Evolutionary conservation across 139 green algal species (phyloP).

Genomic region (Micractinium conductrix): DNA sequence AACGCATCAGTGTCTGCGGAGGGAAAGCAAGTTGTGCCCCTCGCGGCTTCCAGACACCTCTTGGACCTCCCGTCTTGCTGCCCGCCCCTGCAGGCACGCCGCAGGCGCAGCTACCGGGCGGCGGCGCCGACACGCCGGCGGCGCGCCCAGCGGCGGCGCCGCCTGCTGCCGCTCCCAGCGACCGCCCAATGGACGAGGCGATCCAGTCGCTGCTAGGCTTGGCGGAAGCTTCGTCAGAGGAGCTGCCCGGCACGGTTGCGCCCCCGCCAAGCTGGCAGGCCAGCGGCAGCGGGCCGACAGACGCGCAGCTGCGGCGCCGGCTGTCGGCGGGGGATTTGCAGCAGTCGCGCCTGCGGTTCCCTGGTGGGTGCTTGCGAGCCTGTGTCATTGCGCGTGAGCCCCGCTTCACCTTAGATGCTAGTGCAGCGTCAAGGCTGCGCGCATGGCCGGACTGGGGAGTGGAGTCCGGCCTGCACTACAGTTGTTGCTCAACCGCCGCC

Average conservation of each 20-base stretch:
- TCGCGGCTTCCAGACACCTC: too few relatives aligned
- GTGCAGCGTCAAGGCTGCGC: neutral
- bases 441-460: too few relatives aligned
- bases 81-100: too few relatives aligned
- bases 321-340: neutral
- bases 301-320: neutral
- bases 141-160: too few relatives aligned
- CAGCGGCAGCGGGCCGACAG: neutral
- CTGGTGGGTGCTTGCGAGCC: neutral
- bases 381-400: neutral
- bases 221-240: neutral
- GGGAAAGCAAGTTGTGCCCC: too few relatives aligned
- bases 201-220: constrained; percentile 19
- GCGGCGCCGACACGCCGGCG: neutral
- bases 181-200: neutral
- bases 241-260: neutral
- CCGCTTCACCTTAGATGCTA: neutral
- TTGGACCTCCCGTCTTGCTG: too few relatives aligned
- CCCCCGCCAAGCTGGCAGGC: neutral
- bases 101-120: neutral
- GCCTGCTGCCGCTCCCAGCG: neutral
- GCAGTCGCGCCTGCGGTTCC: constrained; percentile 2
- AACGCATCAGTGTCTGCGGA: too few relatives aligned
- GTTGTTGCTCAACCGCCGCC: too few relatives aligned
- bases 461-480: too few relatives aligned